A percentile compares a stretch with the other conserved stretches of the same genome.
phyloP scores from a whole-genome alignment of 306 rosid genomes.

The Fagus crenata region DNA sequence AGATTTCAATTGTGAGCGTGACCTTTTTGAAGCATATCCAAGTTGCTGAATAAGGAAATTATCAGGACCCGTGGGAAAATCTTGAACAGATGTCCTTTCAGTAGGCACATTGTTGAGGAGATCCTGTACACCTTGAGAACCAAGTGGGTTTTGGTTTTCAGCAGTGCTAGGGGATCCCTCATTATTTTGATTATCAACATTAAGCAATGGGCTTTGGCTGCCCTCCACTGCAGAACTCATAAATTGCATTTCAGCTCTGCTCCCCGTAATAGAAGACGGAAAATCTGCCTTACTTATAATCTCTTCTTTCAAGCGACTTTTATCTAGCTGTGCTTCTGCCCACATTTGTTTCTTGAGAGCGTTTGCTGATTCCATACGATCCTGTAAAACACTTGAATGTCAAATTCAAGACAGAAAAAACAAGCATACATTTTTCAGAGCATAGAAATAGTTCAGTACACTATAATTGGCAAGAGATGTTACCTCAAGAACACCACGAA shows the following conservation, averaged over 20 bases:
- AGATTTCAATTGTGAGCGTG: conserved; percentile 92
- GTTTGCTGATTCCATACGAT: conserved; percentile 97
- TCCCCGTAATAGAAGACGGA: conserved; percentile 47
- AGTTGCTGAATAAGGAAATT: conserved; percentile 62
- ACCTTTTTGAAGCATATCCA: conserved; percentile 80
- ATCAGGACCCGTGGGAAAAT: conserved; percentile 63
- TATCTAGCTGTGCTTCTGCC: conserved; percentile 97
- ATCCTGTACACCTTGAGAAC: conserved; percentile 37
- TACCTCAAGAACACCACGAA: conserved; percentile 96
- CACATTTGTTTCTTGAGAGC: conserved; percentile 99
- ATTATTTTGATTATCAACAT: conserved; percentile 49
- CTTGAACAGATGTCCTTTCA: conserved; percentile 62
- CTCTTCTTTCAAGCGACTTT: conserved; percentile 85
- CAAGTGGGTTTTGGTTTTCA: conserved; percentile 56
- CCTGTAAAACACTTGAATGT: conserved; percentile 51
- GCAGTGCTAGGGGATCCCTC: conserved; percentile 67
- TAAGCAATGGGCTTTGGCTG: conserved; percentile 77
- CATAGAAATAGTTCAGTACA: neutral
- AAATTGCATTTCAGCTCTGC: conserved; percentile 63
- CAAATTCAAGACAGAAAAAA: conserved; percentile 34
- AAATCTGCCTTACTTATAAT: conserved; percentile 56
- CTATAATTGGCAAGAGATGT: conserved; percentile 2
- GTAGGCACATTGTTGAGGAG: conserved; percentile 39
- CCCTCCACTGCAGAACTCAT: conserved; percentile 57
- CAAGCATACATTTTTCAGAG: conserved; percentile 12